Evolutionary conservation across 1,284 basidiomycete genomes (phyloP), one percentile per base, ranked within the genome.

Genomic region (Kalmanozyma brasiliensis): DNA sequence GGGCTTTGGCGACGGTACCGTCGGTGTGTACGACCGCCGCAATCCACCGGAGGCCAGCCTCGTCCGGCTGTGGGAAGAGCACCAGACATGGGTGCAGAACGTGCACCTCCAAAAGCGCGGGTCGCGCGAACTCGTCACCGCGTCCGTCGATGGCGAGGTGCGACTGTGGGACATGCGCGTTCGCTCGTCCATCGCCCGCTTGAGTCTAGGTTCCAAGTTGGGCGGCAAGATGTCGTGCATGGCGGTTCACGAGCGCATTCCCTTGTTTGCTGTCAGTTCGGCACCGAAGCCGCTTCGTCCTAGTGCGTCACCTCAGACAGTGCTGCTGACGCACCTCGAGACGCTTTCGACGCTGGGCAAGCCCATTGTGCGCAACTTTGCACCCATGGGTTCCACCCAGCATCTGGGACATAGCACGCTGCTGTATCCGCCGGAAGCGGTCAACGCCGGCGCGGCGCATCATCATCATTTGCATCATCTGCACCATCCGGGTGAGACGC

Each of bases 1-100:
- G 3, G 90, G 94, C 48, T 98, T 98, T 80, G 95, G 91, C 2
- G 93, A 98, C 83, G 96, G 96, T 8, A 87, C 87, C 3, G 88
- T 98, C 30, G 90, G 92, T 71, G 85, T 98, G 1, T 98, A 95
- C 82, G 96, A 99, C 84, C 89, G 92, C 40, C 88, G 96, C 13
- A 84, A 93, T 29, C 89, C 91, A 60, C 89, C 92, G 51, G 90
- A 93, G 17, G 88, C 92, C 56, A 88, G 91, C n/a, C 88, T 94
- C 37, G 90, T 95, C 6, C 85, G 91, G 43, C 87, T 89, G 4
- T 97, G 91, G 82, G 77, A 79, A 34, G 77, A 92, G 46, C 95
- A 98, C 83, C 86, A 87, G 30, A 88, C 91, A 9, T 98, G 94
- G 94, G 89, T 98, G 17, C 92, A 94, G 82, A 93, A 90, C 70